Evolutionary conservation across 495 filamentous ascomycete species (phyloP).

Genomic region (Aspergillus homomorphus): DNA sequence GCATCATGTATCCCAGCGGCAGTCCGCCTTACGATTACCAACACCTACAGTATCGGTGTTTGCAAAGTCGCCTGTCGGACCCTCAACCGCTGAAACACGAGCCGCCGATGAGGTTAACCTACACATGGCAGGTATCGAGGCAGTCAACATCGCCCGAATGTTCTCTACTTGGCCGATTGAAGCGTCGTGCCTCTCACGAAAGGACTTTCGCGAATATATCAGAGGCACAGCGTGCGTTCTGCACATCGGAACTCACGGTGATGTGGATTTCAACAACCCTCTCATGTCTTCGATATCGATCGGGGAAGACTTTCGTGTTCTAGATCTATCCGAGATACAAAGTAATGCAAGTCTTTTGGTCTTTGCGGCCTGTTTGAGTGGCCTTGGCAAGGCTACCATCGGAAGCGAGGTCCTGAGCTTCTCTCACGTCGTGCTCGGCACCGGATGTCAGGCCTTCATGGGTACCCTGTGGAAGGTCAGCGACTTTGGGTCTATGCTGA

Average conservation of each 20-base stretch:
- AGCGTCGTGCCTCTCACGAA: not conserved
- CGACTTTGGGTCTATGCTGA: not conserved
- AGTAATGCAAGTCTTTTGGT: not conserved
- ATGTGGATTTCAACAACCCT: not conserved
- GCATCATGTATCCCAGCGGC: not conserved
- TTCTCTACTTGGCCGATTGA: conserved; percentile 1
- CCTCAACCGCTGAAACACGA: not conserved
- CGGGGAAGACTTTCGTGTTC: not conserved
- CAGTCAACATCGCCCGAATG: conserved; percentile 2
- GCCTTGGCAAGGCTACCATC: not conserved
- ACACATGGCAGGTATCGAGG: conserved; percentile 2
- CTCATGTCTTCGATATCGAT: conserved; percentile 1
- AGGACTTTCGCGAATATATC: not conserved
- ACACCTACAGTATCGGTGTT: not conserved
- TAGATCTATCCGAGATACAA: not conserved
- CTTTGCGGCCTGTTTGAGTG: not conserved
- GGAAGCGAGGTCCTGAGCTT: not conserved
- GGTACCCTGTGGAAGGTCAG: conserved; percentile 1
- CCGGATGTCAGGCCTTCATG: conserved; percentile 1
- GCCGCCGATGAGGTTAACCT: not conserved
- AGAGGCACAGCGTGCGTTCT: not conserved
- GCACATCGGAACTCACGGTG: not conserved
- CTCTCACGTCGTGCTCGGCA: not conserved
- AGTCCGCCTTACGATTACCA: not conserved
- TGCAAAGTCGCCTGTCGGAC: not conserved